Conservation (phyloP, 192 early-diverging fungal species). For the Entomortierella lignicola region DNA sequence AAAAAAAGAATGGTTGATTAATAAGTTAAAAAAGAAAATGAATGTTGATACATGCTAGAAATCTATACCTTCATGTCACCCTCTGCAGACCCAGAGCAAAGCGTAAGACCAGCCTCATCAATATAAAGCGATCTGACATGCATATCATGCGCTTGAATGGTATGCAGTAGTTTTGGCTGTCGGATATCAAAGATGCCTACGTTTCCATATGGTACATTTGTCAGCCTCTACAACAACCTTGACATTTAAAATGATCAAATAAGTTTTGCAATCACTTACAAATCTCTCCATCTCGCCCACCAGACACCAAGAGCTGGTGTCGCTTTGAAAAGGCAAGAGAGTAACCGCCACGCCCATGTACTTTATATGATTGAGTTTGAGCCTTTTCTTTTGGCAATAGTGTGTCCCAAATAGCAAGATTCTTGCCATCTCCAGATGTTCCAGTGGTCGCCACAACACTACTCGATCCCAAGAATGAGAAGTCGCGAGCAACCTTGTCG, state of each 20-base stretch:
- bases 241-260: too few species aligned
- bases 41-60: too few species aligned
- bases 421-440: slow-evolving; percentile 65
- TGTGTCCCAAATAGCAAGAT: slow-evolving; percentile 84
- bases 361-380: slow-evolving; percentile 46
- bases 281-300: slow-evolving; percentile 81
- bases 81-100: slow-evolving; percentile 76
- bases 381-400: slow-evolving; percentile 72
- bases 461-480: slow-evolving; percentile 78
- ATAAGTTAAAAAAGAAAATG: too few species aligned
- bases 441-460: slow-evolving; percentile 81
- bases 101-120: slow-evolving; percentile 64
- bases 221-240: too few species aligned
- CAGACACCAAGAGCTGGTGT: slow-evolving; percentile 74
- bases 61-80: slow-evolving; percentile 78
- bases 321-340: slow-evolving; percentile 70
- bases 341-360: slow-evolving; percentile 62
- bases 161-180: slow-evolving; percentile 72
- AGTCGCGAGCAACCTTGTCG: slow-evolving; percentile 74
- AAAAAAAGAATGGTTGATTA: too few species aligned
- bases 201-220: not conserved
- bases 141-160: slow-evolving; percentile 74
- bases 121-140: slow-evolving; percentile 72
- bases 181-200: slow-evolving; percentile 79
- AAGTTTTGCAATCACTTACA: slow-evolving; percentile 70